A percentile compares a stretch with the other conserved stretches of the same genome.
Conservation (phyloP, 192 early-diverging fungal genomes). For the Entomortierella chlamydospora region DNA sequence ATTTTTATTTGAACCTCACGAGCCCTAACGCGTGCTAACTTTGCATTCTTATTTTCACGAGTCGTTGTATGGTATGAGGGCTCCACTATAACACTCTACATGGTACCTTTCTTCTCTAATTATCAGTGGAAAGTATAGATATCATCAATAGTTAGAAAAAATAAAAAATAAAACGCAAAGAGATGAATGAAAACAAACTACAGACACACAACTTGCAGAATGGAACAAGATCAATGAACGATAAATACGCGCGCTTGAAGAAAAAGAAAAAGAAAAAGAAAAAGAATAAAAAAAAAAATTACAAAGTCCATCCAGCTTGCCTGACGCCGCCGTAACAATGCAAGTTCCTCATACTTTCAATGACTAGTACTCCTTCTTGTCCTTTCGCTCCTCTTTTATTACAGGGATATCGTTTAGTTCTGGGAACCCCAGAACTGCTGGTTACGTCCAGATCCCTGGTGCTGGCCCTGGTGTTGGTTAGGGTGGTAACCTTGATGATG, state of each 20-base stretch:
- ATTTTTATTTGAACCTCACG: too few species aligned
- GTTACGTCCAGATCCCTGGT: constrained; percentile 53
- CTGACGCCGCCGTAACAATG: neutral
- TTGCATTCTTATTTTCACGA: too few species aligned
- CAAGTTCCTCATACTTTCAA: neutral
- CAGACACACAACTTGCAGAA: neutral
- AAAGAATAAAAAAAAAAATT: neutral
- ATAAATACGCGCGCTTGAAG: neutral
- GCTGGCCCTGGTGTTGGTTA: constrained; percentile 46
- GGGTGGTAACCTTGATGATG: constrained; percentile 55
- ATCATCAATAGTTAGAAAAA: neutral
- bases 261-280: neutral
- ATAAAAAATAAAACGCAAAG: too few species aligned
- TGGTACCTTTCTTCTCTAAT: too few species aligned
- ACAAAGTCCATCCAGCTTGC: neutral
- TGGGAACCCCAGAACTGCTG: constrained; percentile 57
- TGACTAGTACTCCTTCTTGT: neutral
- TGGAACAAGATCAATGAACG: neutral
- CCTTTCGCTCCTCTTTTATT: neutral
- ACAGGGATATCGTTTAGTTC: constrained; percentile 31
- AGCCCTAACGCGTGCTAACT: too few species aligned
- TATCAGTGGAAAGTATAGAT: too few species aligned
- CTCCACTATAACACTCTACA: too few species aligned
- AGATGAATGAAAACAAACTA: too few species aligned
- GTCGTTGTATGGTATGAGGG: too few species aligned